phyloP scores from a whole-genome alignment of 2,329 filamentous ascomycete species.

The Mycosphaerella sp. region DNA sequence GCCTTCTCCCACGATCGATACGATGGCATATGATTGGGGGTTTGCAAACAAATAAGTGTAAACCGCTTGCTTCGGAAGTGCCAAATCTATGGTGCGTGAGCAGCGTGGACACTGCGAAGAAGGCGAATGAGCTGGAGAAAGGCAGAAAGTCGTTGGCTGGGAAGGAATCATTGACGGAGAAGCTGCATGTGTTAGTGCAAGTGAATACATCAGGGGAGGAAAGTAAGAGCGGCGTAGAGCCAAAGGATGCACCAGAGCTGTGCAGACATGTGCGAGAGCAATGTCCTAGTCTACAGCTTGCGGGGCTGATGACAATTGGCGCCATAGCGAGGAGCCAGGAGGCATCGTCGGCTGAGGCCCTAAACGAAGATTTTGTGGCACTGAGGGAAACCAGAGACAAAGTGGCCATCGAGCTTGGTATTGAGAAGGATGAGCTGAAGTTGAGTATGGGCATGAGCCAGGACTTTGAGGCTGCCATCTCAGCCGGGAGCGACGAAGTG shows the following conservation, averaged over 20 bases:
- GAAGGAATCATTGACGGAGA: conserved; percentile 32
- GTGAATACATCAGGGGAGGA: conserved; percentile 91
- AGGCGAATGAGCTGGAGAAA: conserved; percentile 74
- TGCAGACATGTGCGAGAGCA: conserved; percentile 63
- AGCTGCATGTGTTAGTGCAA: conserved; percentile 75
- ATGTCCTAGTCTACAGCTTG: conserved; percentile 67
- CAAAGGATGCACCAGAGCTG: conserved; percentile 55
- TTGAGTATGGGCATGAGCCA: conserved; percentile 99
- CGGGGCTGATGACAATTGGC: conserved; percentile 95
- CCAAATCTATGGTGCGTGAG: conserved; percentile 88
- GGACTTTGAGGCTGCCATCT: conserved; percentile 86
- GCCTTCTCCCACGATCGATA: conserved; percentile 67
- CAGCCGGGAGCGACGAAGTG: conserved; percentile 79
- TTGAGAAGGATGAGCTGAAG: conserved; percentile 59
- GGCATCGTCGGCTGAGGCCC: conserved; percentile 61
- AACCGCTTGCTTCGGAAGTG: conserved; percentile 71
- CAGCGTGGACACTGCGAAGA: conserved; percentile 81
- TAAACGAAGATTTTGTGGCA: conserved; percentile 82
- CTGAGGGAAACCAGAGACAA: conserved; percentile 65
- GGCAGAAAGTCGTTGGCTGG: conserved; percentile 58
- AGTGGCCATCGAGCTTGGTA: conserved; percentile 57
- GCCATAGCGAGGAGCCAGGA: conserved; percentile 80
- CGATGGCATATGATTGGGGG: conserved; percentile 97
- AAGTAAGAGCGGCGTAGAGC: conserved; percentile 74
- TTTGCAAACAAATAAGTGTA: conserved; percentile 90